Percentiles rank a stretch among this genome's conserved stretches.
phyloP scores from a whole-genome alignment of 2,329 filamentous ascomycete species.

The Plenodomus lindquistii region DNA sequence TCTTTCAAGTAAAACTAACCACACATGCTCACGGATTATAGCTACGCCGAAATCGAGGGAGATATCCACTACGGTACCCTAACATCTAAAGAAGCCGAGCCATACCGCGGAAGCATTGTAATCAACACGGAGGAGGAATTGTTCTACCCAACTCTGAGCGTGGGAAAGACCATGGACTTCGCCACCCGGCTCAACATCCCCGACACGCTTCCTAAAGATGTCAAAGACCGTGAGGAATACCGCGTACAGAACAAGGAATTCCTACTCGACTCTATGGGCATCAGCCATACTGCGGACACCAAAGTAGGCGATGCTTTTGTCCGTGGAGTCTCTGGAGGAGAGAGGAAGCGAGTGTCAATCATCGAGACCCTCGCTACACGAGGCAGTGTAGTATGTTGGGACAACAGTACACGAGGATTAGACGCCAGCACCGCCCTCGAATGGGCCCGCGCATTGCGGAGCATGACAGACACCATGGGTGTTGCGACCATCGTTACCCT shows the following conservation, averaged over 20 bases:
- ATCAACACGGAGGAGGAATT: conserved; percentile 62
- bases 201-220: conserved; percentile 56
- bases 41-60: conserved; percentile 73
- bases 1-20: conserved; percentile 16
- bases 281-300: conserved; percentile 63
- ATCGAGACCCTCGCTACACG: conserved; percentile 64
- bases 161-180: conserved; percentile 58
- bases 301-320: conserved; percentile 70
- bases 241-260: conserved; percentile 57
- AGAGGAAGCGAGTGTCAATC: conserved; percentile 71
- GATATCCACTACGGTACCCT: conserved; percentile 51
- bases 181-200: conserved; percentile 63
- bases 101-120: conserved; percentile 77
- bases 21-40: conserved; percentile 47
- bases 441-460: conserved; percentile 58
- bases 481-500: conserved; percentile 59
- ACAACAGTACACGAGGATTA: conserved; percentile 47
- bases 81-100: conserved; percentile 71
- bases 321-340: conserved; percentile 69
- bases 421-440: conserved; percentile 54
- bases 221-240: conserved; percentile 51
- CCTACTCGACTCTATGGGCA: conserved; percentile 50
- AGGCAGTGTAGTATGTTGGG: conserved; percentile 59
- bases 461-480: conserved; percentile 54
- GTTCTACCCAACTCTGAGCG: conserved; percentile 56